Evolutionary conservation across 768 basidiomycete genomes (phyloP).

Genomic region (Lactarius evosmus): DNA sequence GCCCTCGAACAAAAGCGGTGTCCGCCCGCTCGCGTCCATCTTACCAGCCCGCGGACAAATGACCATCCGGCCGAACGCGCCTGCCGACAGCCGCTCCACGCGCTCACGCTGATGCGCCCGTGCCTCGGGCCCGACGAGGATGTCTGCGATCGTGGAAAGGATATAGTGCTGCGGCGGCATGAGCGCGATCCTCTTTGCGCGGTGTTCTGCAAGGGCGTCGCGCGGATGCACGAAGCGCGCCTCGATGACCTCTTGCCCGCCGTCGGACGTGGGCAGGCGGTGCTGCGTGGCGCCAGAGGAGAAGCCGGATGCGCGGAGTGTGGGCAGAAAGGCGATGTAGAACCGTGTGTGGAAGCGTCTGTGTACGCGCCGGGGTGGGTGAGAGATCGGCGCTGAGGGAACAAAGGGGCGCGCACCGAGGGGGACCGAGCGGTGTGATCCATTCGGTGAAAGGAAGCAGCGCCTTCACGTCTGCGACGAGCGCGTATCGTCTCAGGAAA

Average conservation of each 20-base stretch:
- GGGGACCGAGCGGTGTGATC: constrained; percentile 59
- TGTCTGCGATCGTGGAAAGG: constrained; percentile 53
- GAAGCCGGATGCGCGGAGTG: constrained; percentile 44
- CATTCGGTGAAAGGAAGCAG: constrained; percentile 72
- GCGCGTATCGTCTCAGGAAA: constrained; percentile 47
- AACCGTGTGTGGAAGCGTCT: constrained; percentile 75
- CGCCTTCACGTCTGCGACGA: constrained; percentile 44
- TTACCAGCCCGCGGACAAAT: constrained; percentile 49
- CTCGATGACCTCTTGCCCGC: constrained; percentile 64
- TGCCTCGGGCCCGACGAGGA: constrained; percentile 44
- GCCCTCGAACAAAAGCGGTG: constrained; percentile 61
- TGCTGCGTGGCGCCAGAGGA: constrained; percentile 55
- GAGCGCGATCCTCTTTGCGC: constrained; percentile 48
- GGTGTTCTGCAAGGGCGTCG: constrained; percentile 51
- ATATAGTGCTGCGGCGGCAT: constrained; percentile 80
- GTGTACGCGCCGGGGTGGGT: neutral
- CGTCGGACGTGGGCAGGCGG: constrained; percentile 63
- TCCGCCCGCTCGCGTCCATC: constrained; percentile 42
- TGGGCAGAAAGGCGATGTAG: constrained; percentile 59
- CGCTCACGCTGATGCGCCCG: constrained; percentile 46
- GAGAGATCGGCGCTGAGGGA: neutral
- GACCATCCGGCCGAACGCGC: constrained; percentile 59
- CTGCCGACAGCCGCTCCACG: constrained; percentile 46
- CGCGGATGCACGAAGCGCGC: constrained; percentile 62
- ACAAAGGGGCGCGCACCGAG: constrained; percentile 42